Conservation (phyloP, 2,329 filamentous ascomycete species). For the Apiospora pterosperma region DNA sequence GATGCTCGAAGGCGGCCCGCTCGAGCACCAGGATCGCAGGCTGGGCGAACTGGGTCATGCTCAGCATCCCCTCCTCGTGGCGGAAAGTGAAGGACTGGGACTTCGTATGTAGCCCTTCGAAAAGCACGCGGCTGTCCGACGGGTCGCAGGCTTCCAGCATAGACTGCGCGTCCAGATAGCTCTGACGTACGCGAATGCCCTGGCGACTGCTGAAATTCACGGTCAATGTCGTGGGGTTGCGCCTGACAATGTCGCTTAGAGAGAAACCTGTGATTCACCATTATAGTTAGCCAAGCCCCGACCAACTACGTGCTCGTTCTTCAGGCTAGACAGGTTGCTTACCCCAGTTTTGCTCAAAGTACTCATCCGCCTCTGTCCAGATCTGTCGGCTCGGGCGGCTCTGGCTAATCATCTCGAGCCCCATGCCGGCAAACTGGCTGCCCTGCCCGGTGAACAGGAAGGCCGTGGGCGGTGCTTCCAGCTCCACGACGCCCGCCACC, state of each 20-base stretch:
- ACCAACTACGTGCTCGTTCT: too few relatives aligned
- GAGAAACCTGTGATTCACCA: too few relatives aligned
- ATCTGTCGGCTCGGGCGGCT: slow-evolving; percentile 25
- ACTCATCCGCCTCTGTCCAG: slow-evolving; percentile 33
- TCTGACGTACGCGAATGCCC: slow-evolving; percentile 27
- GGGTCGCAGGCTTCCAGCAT: slow-evolving; percentile 7
- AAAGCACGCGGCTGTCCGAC: slow-evolving; percentile 13
- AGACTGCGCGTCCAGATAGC: slow-evolving; percentile 26
- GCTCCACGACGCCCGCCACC: slow-evolving; percentile 17
- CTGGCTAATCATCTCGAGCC: slow-evolving; percentile 34
- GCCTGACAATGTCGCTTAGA: slow-evolving; percentile 33
- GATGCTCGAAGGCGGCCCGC: slow-evolving; percentile 69
- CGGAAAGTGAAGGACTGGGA: slow-evolving; percentile 24
- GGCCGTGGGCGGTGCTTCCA: slow-evolving; percentile 28
- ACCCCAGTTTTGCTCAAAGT: slow-evolving; percentile 28
- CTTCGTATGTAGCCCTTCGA: slow-evolving; percentile 16
- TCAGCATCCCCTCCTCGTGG: slow-evolving; percentile 24
- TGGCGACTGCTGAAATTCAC: slow-evolving; percentile 33
- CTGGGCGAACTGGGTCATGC: slow-evolving; percentile 37
- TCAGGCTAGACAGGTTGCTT: too few relatives aligned
- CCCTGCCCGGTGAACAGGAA: slow-evolving; percentile 39
- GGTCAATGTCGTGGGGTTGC: slow-evolving; percentile 33
- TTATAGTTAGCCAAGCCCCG: too few relatives aligned
- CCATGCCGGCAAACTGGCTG: slow-evolving; percentile 34
- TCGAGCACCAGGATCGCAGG: slow-evolving; percentile 81